Conservation (phyloP, 2,329 filamentous ascomycete genomes). For the Colletotrichum chrysophilum region DNA sequence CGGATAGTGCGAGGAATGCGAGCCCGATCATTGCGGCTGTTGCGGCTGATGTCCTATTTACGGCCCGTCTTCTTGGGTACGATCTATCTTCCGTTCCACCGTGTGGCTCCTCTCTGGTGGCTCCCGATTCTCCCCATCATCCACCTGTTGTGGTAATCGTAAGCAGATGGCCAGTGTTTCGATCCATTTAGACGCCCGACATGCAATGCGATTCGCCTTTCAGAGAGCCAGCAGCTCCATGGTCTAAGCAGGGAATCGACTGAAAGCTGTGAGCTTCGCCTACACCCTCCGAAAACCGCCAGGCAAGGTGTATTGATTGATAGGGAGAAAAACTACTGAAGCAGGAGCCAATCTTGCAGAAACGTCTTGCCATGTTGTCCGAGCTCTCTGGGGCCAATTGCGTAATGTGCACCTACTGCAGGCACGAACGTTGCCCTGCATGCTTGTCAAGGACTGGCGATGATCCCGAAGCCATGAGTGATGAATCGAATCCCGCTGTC, state of each 20-base stretch:
- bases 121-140: not conserved
- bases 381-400: not conserved
- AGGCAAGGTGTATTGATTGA: not conserved
- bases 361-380: not conserved
- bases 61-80: not conserved
- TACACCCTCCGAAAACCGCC: not conserved
- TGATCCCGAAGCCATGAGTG: not conserved
- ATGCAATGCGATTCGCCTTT: not conserved
- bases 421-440: not conserved
- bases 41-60: not conserved
- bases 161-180: not conserved
- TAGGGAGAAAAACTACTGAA: not conserved
- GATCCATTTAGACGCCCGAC: not conserved
- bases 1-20: not conserved
- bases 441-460: not conserved
- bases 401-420: not conserved
- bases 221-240: not conserved
- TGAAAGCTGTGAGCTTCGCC: not conserved
- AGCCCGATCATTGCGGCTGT: not conserved
- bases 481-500: not conserved
- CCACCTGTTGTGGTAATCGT: not conserved
- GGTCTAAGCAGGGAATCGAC: not conserved
- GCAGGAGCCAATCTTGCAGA: not conserved
- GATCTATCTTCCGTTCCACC: not conserved
- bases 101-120: not conserved